Percentiles rank a stretch among this genome's conserved stretches.
phyloP scores from a whole-genome alignment of 805 yeast genomes.

The Saturnispora galanensis region DNA sequence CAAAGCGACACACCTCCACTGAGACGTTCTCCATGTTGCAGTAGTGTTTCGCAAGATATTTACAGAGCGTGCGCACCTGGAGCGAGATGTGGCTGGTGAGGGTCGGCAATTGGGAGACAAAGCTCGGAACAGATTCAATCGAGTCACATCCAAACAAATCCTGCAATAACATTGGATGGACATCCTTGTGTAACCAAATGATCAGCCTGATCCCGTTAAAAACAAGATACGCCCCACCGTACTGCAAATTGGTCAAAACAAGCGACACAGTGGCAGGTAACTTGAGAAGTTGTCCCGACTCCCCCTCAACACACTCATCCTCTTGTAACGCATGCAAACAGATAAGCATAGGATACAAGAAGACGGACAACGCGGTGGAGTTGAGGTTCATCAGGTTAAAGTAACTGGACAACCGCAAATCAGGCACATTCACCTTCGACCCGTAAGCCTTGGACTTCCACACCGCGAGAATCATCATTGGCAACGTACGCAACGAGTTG shows the following conservation, averaged over 20 bases:
- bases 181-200: slow-evolving; percentile 62
- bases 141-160: slow-evolving; percentile 65
- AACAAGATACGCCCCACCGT: slow-evolving; percentile 69
- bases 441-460: slow-evolving; percentile 58
- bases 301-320: slow-evolving; percentile 43
- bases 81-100: slow-evolving; percentile 57
- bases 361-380: slow-evolving; percentile 46
- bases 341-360: slow-evolving; percentile 72
- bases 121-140: slow-evolving; percentile 37
- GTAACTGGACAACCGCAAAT: slow-evolving; percentile 50
- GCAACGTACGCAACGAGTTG: slow-evolving; percentile 61
- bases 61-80: slow-evolving; percentile 56
- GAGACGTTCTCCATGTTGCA: slow-evolving; percentile 33
- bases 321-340: slow-evolving; percentile 59
- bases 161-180: slow-evolving; percentile 53
- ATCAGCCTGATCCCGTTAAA: slow-evolving; percentile 56
- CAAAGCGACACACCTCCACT: slow-evolving; percentile 54
- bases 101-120: slow-evolving; percentile 52
- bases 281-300: slow-evolving; percentile 32
- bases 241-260: slow-evolving; percentile 32
- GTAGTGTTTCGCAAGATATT: slow-evolving; percentile 37
- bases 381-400: slow-evolving; percentile 44
- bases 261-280: slow-evolving; percentile 43
- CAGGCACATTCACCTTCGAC: slow-evolving; percentile 43
- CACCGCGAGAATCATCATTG: slow-evolving; percentile 58